phyloP scores from a whole-genome alignment of 345 rosid genomes.

The Eutrema japonicum region DNA sequence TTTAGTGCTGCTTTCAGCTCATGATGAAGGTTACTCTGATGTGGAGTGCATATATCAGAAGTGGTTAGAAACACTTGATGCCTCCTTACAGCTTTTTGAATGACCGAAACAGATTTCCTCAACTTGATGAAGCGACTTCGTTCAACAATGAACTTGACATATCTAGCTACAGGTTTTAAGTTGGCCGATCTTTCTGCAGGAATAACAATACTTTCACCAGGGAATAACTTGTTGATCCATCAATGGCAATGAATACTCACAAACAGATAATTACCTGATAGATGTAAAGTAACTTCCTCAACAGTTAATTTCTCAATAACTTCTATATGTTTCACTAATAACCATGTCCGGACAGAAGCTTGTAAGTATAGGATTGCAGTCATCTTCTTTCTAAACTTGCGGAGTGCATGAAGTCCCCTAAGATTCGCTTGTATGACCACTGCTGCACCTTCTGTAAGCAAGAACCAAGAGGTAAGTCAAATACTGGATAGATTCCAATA shows the following conservation, averaged over 20 bases:
- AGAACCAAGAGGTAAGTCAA: slow-evolving; percentile 11
- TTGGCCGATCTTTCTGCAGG: slow-evolving; percentile 48
- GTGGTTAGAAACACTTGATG: slow-evolving; percentile 3
- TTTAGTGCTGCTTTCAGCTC: slow-evolving; percentile 53
- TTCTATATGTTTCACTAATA: slow-evolving; percentile 52
- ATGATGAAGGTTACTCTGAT: slow-evolving; percentile 35
- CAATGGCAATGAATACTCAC: not conserved
- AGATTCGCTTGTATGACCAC: slow-evolving; percentile 63
- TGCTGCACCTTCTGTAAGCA: slow-evolving; percentile 64
- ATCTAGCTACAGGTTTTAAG: slow-evolving; percentile 43
- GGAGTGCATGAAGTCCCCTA: slow-evolving; percentile 53
- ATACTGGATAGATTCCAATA: slow-evolving; percentile 20
- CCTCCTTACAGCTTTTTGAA: slow-evolving; percentile 66
- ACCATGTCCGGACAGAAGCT: slow-evolving; percentile 60
- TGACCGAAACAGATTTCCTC: slow-evolving; percentile 51
- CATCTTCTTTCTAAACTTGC: slow-evolving; percentile 53
- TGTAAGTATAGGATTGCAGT: slow-evolving; percentile 57
- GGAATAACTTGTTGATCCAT: slow-evolving; percentile 8
- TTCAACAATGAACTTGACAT: slow-evolving; percentile 52
- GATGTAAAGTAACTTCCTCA: slow-evolving; percentile 34
- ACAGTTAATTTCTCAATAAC: slow-evolving; percentile 27
- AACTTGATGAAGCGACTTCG: slow-evolving; percentile 56
- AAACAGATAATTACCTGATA: slow-evolving; percentile 45
- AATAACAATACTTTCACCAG: slow-evolving; percentile 25
- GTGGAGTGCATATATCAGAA: slow-evolving; percentile 21